phyloP scores from a whole-genome alignment of 805 yeast genomes.

The Groenewaldozyma tartarivorans region DNA sequence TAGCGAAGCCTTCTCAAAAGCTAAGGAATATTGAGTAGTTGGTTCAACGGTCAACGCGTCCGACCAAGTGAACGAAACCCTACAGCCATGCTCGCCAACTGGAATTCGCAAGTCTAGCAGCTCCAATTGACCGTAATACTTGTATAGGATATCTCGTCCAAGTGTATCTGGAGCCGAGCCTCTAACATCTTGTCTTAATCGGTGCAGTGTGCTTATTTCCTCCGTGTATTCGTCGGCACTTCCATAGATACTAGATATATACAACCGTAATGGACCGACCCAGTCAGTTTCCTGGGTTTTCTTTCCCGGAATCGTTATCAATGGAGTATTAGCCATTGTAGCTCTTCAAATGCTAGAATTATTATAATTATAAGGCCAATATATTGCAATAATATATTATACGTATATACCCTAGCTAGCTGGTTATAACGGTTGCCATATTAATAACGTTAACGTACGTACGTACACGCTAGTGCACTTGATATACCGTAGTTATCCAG shows the following conservation, averaged over 20 bases:
- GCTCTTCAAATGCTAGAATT: no score
- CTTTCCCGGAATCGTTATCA: constrained; percentile 31
- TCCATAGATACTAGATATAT: constrained; percentile 57
- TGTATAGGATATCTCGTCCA: constrained; percentile 47
- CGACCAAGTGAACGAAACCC: constrained; percentile 62
- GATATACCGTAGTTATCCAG: no score
- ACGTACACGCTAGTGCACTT: no score
- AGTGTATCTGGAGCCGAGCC: constrained; percentile 37
- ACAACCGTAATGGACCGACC: constrained; percentile 48
- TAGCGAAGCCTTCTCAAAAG: constrained; percentile 82
- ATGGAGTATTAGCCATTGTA: constrained; percentile 11
- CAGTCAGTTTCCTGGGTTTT: constrained; percentile 55
- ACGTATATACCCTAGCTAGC: no score
- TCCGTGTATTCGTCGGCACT: constrained; percentile 43
- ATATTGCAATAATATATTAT: no score
- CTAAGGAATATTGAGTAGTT: constrained; percentile 63
- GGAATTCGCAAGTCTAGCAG: constrained; percentile 72
- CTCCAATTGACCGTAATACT: constrained; percentile 76
- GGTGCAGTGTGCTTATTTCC: constrained; percentile 47
- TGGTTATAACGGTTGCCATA: no score
- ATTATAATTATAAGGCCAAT: no score
- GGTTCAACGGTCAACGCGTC: constrained; percentile 51
- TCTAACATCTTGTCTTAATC: constrained; percentile 48
- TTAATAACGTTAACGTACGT: no score
- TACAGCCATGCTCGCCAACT: constrained; percentile 43